These are phyloP conservation scores for Fusarium cyanostomum DNA, from an alignment of 2,329 filamentous ascomycete species.

Conservation along the genomic window DNA sequence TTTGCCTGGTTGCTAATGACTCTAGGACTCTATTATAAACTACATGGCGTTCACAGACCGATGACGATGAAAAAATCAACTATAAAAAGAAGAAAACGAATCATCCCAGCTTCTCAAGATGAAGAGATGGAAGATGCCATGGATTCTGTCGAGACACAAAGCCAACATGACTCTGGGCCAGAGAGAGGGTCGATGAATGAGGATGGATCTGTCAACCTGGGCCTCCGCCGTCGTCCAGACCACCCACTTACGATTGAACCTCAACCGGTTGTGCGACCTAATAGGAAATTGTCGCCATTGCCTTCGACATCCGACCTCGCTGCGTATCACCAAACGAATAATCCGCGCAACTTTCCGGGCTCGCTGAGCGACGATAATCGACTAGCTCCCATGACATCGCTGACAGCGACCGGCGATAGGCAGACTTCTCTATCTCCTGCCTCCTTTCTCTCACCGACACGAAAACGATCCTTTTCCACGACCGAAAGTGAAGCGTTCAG, in stretches of 20 bases:
- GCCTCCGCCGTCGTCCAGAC: slow-evolving; percentile 60
- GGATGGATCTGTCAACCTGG: slow-evolving; percentile 72
- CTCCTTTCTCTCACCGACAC: slow-evolving; percentile 66
- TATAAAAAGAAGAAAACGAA: slow-evolving; percentile 94
- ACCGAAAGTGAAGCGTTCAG: slow-evolving; percentile 61
- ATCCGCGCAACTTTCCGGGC: slow-evolving; percentile 49
- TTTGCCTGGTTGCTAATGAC: slow-evolving; percentile 16
- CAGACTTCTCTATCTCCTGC: slow-evolving; percentile 69
- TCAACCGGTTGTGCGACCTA: slow-evolving; percentile 55
- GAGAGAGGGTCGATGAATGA: slow-evolving; percentile 68
- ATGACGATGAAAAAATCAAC: slow-evolving; percentile 99
- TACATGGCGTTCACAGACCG: slow-evolving; percentile 91
- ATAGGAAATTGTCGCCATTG: slow-evolving; percentile 56
- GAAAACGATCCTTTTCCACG: slow-evolving; percentile 75
- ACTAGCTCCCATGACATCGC: slow-evolving; percentile 64
- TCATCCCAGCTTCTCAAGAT: slow-evolving; percentile 79
- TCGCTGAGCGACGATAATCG: slow-evolving; percentile 66
- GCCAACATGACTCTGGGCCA: slow-evolving; percentile 48
- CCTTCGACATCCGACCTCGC: slow-evolving; percentile 56
- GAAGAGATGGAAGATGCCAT: slow-evolving; percentile 60
- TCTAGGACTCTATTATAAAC: slow-evolving; percentile 91
- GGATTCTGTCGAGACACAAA: slow-evolving; percentile 54
- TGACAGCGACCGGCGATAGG: slow-evolving; percentile 57
- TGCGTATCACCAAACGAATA: slow-evolving; percentile 60
- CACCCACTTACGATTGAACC: slow-evolving; percentile 59